These are phyloP conservation scores for Trichoderma sp. DNA, from an alignment of 2,329 filamentous ascomycete genomes.

Conservation along the genomic window DNA sequence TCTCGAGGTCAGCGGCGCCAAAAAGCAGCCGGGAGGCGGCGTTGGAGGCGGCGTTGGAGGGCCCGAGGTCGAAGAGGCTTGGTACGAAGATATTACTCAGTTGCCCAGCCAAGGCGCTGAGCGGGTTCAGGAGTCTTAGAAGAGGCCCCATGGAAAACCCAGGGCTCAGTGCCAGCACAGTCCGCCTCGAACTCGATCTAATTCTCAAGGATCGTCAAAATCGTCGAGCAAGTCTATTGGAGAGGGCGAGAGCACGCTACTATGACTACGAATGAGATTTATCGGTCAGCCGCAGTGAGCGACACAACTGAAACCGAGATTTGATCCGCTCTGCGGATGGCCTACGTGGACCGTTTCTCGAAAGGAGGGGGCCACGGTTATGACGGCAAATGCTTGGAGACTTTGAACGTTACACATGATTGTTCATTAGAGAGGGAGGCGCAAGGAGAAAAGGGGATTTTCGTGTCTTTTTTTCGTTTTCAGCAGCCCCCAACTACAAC, in stretches of 20 bases:
- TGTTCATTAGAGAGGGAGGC: constrained; percentile 19
- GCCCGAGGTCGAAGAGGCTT: constrained; percentile 33
- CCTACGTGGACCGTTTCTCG: background rate
- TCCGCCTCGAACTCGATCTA: background rate
- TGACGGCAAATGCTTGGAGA: constrained; percentile 22
- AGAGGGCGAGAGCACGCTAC: background rate
- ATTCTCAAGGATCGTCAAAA: background rate
- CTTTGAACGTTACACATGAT: constrained; percentile 16
- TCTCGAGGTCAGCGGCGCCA: constrained; percentile 57
- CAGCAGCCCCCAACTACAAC: background rate
- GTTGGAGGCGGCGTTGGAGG: constrained; percentile 17
- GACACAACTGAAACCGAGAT: background rate
- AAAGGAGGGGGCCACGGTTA: constrained; percentile 25
- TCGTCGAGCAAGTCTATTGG: background rate
- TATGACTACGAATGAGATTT: background rate
- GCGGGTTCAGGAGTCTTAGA: constrained; percentile 2
- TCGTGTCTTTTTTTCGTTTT: constrained; percentile 17
- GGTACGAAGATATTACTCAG: constrained; percentile 34
- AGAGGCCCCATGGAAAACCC: background rate
- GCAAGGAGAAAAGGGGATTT: constrained; percentile 13
- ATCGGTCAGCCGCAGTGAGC: background rate
- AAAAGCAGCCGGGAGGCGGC: constrained; percentile 22
- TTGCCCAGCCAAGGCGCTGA: background rate
- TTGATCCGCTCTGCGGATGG: background rate
- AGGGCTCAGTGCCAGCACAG: background rate